A percentile compares a stretch with the other conserved stretches of the same genome.
phyloP scores from a whole-genome alignment of 2,329 filamentous ascomycete species.

The Nemania diffusa region DNA sequence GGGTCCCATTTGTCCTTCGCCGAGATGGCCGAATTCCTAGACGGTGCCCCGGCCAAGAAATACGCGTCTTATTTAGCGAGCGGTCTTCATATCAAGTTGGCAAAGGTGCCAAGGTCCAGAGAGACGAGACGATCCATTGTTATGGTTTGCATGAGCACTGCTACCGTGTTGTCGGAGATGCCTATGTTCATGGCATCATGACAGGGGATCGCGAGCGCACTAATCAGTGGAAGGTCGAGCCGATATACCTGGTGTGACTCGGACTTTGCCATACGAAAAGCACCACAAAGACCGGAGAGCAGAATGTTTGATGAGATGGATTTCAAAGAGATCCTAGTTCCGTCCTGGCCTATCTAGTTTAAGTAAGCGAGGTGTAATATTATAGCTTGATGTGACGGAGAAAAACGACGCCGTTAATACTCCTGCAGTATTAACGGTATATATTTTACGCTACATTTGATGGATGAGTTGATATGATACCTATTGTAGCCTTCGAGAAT shows the following conservation, averaged over 20 bases:
- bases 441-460: no score
- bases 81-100: constrained; percentile 26
- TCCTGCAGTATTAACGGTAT: no score
- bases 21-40: not conserved
- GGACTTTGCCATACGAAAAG: not conserved
- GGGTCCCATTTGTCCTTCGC: constrained; percentile 38
- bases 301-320: not conserved
- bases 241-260: constrained; percentile 27
- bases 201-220: constrained; percentile 13
- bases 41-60: constrained; percentile 22
- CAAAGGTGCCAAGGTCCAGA: constrained; percentile 16
- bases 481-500: no score
- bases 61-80: constrained; percentile 31
- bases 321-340: not conserved
- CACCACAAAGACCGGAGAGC: not conserved
- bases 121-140: constrained; percentile 10
- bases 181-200: constrained; percentile 37
- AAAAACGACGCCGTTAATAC: no score
- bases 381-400: not conserved
- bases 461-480: no score
- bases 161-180: constrained; percentile 35
- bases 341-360: no score
- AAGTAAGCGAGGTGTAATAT: not conserved
- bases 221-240: constrained; percentile 14
- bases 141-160: constrained; percentile 23